phyloP scores from a whole-genome alignment of 306 rosid species.

The Castanopsis chinensis region DNA sequence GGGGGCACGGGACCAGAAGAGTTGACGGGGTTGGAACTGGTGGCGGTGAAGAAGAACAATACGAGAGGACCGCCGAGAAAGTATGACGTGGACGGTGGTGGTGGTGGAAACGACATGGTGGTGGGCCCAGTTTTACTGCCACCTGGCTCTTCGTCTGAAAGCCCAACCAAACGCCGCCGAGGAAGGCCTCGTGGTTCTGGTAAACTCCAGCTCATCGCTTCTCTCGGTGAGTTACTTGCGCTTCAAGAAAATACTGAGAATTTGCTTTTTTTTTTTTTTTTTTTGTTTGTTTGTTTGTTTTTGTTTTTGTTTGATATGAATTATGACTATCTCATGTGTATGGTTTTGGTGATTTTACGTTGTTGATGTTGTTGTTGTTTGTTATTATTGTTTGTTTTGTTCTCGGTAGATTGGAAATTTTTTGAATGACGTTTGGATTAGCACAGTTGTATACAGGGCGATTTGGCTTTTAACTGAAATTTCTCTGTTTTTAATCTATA shows the following conservation, averaged over 20 bases:
- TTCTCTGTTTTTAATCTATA: too few relatives aligned
- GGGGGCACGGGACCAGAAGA: background rate
- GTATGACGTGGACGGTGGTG: background rate
- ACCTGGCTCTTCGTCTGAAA: background rate
- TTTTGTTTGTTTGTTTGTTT: background rate
- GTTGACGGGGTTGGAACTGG: background rate
- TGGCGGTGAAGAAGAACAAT: slow-evolving; percentile 20
- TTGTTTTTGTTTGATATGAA: background rate
- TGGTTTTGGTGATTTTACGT: too few relatives aligned
- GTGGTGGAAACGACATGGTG: background rate
- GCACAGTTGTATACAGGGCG: too few relatives aligned
- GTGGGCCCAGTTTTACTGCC: background rate
- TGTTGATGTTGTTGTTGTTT: too few relatives aligned
- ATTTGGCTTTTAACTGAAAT: too few relatives aligned
- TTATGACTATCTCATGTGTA: background rate
- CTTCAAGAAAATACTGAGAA: background rate
- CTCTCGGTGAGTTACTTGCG: slow-evolving; percentile 36
- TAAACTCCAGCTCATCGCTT: slow-evolving; percentile 43
- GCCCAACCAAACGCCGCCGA: slow-evolving; percentile 19
- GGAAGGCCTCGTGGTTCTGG: slow-evolving; percentile 67
- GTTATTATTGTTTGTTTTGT: too few relatives aligned
- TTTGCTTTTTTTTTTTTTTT: too few relatives aligned
- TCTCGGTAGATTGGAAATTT: too few relatives aligned
- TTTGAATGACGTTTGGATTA: too few relatives aligned
- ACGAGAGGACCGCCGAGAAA: slow-evolving; percentile 54